Base-by-base conservation (phyloP, 2,329 filamentous ascomycete species). In the Colletotrichum lupini region DNA sequence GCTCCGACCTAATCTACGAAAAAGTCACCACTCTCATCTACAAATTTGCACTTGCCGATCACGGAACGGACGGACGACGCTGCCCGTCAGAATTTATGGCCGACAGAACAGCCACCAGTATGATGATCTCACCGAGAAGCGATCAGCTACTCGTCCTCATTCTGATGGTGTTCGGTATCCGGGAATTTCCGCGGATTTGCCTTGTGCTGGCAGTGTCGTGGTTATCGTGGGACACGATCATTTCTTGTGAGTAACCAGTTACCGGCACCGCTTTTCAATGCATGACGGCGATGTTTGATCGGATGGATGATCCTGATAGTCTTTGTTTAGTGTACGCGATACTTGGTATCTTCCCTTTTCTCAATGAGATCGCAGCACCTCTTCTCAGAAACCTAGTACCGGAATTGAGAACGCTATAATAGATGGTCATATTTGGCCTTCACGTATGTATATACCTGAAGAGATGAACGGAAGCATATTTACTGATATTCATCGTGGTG, bases 271-370 rank as follows among this genome's bases (percentile, higher is more conserved):
- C 4, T n/a, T 8, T n/a, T 49, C 42, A 1, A 12, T 5, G 9
- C 32, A 35, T 0, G 32, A 35, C 4, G 11, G 12, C 32, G 11
- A 35, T 35, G 11, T 16, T 9, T 19, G 6, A n/a, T 9, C 2
- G 32, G 4, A 11, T 35, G n/a, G 26, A 19, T 6, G 28, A 0
- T 46, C 19, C n/a, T 26, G 1, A 28, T 1, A 16, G 11, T 3
- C 11, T 24, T 19, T 26, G 3, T 4, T 9, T 4, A 72, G 70
- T 68, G 30, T 72, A 49, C 5, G 70, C 66, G 5, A 16, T 69
- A 1, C 70, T 72, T 0, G 70, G 70, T 3, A 55, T 72, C 2
- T 69, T 53, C 16, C 70, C 70, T 2, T 72, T 72, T 16, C 8
- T 69, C 24, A 42, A 58, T 9, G 42, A 35, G 14, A 24, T 72